Conservation (phyloP, 1,139 yeast species). For the Taphrina confusa region DNA sequence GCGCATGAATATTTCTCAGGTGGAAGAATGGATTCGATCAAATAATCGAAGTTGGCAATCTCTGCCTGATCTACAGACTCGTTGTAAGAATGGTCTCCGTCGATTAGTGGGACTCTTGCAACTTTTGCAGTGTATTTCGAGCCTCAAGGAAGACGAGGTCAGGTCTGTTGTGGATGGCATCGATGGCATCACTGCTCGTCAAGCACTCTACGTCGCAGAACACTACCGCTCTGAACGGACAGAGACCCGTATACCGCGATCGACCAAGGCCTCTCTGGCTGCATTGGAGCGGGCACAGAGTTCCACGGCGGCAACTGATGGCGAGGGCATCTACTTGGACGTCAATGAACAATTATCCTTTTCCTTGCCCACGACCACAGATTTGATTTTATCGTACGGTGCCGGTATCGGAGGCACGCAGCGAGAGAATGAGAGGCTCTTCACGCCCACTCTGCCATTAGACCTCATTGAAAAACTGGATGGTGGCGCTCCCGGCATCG, state of each 20-base stretch:
- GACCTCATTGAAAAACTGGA: constrained; percentile 50
- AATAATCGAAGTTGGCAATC: constrained; percentile 47
- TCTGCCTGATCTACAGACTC: constrained; percentile 14
- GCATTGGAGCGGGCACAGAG: constrained; percentile 38
- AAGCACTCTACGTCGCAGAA: constrained; percentile 45
- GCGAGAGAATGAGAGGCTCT: constrained; percentile 45
- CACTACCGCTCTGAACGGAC: constrained; percentile 78
- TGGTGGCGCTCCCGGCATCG: constrained; percentile 9
- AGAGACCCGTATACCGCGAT: constrained; percentile 55
- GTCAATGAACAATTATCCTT: constrained; percentile 46
- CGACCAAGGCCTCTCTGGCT: constrained; percentile 39
- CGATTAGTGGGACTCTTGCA: constrained; percentile 81
- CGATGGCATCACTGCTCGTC: constrained; percentile 51
- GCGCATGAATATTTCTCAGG: constrained; percentile 74
- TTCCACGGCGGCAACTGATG: constrained; percentile 17
- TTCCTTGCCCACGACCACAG: constrained; percentile 48
- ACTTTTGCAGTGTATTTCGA: constrained; percentile 85
- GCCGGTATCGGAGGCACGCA: constrained; percentile 50
- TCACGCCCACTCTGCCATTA: constrained; percentile 49
- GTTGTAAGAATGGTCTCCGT: constrained; percentile 39
- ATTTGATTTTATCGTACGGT: constrained; percentile 51
- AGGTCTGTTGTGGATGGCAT: constrained; percentile 50
- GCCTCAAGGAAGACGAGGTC: constrained; percentile 55
- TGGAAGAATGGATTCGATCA: constrained; percentile 92
- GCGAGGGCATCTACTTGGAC: constrained; percentile 22